Conservation (phyloP, 179 eudicot species). For the Patellifolia procumbens region DNA sequence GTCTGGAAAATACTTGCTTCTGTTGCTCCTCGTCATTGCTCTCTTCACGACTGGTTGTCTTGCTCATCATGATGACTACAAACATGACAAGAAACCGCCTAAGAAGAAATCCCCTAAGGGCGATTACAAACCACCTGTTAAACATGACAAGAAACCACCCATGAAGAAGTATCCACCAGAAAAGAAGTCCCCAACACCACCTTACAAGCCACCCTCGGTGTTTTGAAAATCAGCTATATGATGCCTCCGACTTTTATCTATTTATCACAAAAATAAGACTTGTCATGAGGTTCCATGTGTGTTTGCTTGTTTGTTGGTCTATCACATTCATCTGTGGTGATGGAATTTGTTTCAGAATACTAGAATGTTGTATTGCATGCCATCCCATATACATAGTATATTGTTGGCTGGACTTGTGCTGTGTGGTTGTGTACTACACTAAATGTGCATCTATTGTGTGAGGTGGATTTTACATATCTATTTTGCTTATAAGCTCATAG, state of each 20-base stretch:
- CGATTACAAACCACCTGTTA: conserved; percentile 6
- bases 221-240: not conserved
- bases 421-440: not conserved
- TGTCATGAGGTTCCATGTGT: not conserved
- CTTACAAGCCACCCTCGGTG: not conserved
- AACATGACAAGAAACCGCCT: not conserved
- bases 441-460: not conserved
- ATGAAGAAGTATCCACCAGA: conserved; percentile 11
- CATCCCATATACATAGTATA: not conserved
- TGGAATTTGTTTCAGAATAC: not conserved
- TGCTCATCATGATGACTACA: conserved; percentile 7
- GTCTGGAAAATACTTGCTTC: conserved; percentile 11
- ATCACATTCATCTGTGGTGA: not conserved
- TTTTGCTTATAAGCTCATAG: not conserved
- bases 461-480: not conserved
- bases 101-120: not conserved
- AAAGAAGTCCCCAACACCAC: not conserved
- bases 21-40: conserved; percentile 13
- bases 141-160: conserved; percentile 14
- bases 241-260: conserved; percentile 7
- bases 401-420: not conserved
- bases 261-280: not conserved
- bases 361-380: not conserved
- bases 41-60: conserved; percentile 8
- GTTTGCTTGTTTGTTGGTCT: not conserved